phyloP scores from a whole-genome alignment of 495 filamentous ascomycete genomes.

The Aspergillus diversus region DNA sequence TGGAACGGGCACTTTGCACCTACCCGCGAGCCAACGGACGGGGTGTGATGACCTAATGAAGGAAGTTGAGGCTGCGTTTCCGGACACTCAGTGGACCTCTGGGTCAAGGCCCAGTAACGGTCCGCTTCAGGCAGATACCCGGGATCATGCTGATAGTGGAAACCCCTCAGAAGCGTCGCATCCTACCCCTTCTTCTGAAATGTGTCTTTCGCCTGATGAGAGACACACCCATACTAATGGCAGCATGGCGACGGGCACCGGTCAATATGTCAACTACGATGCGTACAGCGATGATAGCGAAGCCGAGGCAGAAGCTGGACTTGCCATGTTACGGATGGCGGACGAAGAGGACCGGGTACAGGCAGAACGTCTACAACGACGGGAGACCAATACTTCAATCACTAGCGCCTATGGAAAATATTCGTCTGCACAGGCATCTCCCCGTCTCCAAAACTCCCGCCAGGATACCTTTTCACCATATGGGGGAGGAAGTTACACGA shows the following conservation, averaged over 20 bases:
- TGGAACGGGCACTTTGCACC: slow-evolving; percentile 22
- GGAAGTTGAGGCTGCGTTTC: slow-evolving; percentile 52
- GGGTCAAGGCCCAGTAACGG: slow-evolving; percentile 27
- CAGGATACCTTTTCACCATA: slow-evolving; percentile 73
- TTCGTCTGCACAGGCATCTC: slow-evolving; percentile 26
- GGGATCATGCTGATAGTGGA: slow-evolving; percentile 19
- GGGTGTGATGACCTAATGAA: slow-evolving; percentile 51
- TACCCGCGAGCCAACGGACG: slow-evolving; percentile 21
- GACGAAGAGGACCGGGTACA: slow-evolving; percentile 76
- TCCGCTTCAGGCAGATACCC: slow-evolving; percentile 23
- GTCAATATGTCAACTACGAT: slow-evolving; percentile 53
- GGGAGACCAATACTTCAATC: slow-evolving; percentile 47
- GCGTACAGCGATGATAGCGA: slow-evolving; percentile 79
- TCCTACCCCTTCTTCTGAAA: not conserved
- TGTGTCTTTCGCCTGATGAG: slow-evolving; percentile 41
- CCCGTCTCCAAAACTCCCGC: slow-evolving; percentile 60
- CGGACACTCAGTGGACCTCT: slow-evolving; percentile 37
- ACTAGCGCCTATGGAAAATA: slow-evolving; percentile 38
- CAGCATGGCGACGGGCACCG: slow-evolving; percentile 47
- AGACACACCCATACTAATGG: slow-evolving; percentile 56
- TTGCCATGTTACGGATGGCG: slow-evolving; percentile 80
- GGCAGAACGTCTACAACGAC: slow-evolving; percentile 51
- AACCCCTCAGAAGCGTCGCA: not conserved
- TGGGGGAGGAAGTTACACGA: slow-evolving; percentile 69
- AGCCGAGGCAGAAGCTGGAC: slow-evolving; percentile 83